A percentile compares a stretch with the other conserved stretches of the same genome.
These are phyloP conservation scores for Colletotrichum tropicale DNA, from an alignment of 2,329 filamentous ascomycete species.

Conservation along the genomic window DNA sequence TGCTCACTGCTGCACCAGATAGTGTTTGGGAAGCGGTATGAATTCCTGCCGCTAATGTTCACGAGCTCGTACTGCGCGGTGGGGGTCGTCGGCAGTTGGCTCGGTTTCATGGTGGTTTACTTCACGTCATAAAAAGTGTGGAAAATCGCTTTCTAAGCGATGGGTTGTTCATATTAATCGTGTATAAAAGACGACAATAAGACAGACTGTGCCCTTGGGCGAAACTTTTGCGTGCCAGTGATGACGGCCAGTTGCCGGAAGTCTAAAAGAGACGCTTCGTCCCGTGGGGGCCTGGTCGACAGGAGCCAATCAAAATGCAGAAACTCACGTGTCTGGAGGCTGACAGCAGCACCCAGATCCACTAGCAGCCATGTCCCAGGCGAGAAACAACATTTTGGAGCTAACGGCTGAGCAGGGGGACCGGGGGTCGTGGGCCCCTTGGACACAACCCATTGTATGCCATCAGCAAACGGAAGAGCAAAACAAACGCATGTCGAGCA, in stretches of 20 bases:
- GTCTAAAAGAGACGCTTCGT: slow-evolving; percentile 16
- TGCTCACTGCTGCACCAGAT: slow-evolving; percentile 83
- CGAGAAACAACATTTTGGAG: slow-evolving; percentile 18
- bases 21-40: slow-evolving; percentile 81
- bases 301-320: slow-evolving; percentile 6
- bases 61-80: slow-evolving; percentile 93
- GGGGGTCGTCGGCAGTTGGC: slow-evolving; percentile 94
- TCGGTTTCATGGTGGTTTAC: slow-evolving; percentile 93
- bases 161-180: not conserved
- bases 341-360: slow-evolving; percentile 19
- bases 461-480: slow-evolving; percentile 6
- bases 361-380: not conserved
- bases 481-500: not conserved
- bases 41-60: slow-evolving; percentile 97
- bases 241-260: slow-evolving; percentile 10
- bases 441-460: slow-evolving; percentile 19
- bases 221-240: slow-evolving; percentile 12
- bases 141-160: not conserved
- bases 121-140: slow-evolving; percentile 60
- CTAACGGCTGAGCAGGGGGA: slow-evolving; percentile 20
- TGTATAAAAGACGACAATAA: not conserved
- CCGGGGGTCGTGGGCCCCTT: slow-evolving; percentile 20
- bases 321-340: slow-evolving; percentile 18
- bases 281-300: not conserved
- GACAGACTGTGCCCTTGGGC: not conserved